A percentile compares a stretch with the other conserved stretches of the same genome.
Evolutionary conservation across 768 basidiomycete genomes (phyloP).

Genomic region (Podaxis sp.): DNA sequence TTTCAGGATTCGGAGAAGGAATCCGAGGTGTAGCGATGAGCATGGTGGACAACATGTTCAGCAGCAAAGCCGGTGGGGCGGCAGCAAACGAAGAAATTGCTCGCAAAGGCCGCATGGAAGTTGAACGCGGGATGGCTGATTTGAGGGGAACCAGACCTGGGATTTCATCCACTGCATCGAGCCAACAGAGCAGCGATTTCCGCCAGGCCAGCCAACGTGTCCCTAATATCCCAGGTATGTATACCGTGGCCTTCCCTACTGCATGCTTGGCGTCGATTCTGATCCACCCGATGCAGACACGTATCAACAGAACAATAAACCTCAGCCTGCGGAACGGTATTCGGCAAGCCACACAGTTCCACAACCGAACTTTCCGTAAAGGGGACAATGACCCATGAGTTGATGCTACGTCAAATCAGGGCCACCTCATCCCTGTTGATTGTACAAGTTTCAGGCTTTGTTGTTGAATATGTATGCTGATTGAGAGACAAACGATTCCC

Average conservation of each 20-base stretch:
- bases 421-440: background rate
- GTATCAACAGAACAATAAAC: background rate
- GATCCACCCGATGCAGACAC: background rate
- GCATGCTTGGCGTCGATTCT: too few relatives aligned
- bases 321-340: background rate
- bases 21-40: conserved; percentile 43
- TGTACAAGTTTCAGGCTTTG: background rate
- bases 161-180: too few relatives aligned
- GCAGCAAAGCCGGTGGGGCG: conserved; percentile 21
- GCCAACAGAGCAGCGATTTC: too few relatives aligned
- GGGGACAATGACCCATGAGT: background rate
- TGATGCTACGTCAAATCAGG: background rate
- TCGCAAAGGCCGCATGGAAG: conserved; percentile 37
- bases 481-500: background rate
- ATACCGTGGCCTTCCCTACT: too few relatives aligned
- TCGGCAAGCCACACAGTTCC: too few relatives aligned
- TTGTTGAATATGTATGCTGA: background rate
- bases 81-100: conserved; percentile 34
- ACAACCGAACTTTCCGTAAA: background rate
- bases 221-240: too few relatives aligned
- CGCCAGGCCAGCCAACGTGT: too few relatives aligned
- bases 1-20: conserved; percentile 42
- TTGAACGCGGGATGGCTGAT: conserved; percentile 37
- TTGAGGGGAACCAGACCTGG: conserved; percentile 18
- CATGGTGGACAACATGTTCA: conserved; percentile 35